Evolutionary conservation across 2,329 filamentous ascomycete genomes (phyloP).

Genomic region (Capronia americana): DNA sequence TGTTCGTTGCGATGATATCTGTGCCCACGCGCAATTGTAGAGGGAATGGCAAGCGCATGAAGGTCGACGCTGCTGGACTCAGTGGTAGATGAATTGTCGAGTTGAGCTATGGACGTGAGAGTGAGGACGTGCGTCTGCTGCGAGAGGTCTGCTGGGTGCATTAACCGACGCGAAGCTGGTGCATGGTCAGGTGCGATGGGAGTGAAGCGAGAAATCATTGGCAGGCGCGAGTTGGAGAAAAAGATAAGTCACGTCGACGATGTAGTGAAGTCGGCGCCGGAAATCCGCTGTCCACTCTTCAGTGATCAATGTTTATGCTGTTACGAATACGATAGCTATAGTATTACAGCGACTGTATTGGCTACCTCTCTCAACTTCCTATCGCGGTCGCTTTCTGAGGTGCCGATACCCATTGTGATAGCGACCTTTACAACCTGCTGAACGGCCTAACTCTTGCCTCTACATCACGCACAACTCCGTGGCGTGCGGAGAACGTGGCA

Average conservation of each 20-base stretch:
- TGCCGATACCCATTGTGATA: background rate
- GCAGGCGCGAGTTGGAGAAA: constrained; percentile 1
- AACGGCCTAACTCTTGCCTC: background rate
- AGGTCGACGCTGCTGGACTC: background rate
- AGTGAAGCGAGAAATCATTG: background rate
- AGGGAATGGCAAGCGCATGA: constrained; percentile 58
- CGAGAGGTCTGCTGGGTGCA: background rate
- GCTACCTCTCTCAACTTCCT: background rate
- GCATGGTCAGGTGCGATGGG: background rate
- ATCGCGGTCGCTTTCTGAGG: background rate
- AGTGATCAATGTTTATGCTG: background rate
- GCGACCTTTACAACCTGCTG: background rate
- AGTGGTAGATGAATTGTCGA: background rate
- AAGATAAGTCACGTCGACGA: background rate
- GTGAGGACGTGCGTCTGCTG: background rate
- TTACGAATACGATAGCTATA: background rate
- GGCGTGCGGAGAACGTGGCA: constrained; percentile 3
- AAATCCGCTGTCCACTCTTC: background rate
- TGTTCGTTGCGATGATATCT: constrained; percentile 75
- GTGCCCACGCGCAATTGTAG: constrained; percentile 74
- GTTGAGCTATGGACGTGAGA: background rate
- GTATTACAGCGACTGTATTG: background rate
- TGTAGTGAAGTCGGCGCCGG: background rate
- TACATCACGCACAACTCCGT: constrained; percentile 8
- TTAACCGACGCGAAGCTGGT: background rate